Evolutionary conservation across 202 grass and related monocot species (phyloP).

Genomic region (Carex arenaria): DNA sequence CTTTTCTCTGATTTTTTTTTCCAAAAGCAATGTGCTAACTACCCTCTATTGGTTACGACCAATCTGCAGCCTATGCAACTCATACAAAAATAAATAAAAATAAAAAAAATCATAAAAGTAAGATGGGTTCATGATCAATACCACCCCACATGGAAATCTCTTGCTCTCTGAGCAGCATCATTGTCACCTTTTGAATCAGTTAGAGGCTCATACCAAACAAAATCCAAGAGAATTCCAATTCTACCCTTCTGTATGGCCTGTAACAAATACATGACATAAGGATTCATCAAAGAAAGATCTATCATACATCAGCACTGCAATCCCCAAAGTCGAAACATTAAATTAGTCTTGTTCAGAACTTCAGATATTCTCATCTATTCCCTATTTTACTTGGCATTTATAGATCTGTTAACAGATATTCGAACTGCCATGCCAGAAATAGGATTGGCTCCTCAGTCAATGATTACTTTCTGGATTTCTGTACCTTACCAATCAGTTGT

Average conservation of each 20-base stretch:
- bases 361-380: not conserved
- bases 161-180: slow-evolving; percentile 63
- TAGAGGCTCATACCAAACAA: slow-evolving; percentile 74
- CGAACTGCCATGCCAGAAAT: not conserved
- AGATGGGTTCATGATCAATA: slow-evolving; percentile 27
- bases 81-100: not conserved
- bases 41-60: not conserved
- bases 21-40: not conserved
- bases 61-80: not conserved
- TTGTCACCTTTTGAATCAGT: slow-evolving; percentile 42
- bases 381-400: not conserved
- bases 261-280: not conserved
- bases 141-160: slow-evolving; percentile 87
- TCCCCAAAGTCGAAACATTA: not conserved
- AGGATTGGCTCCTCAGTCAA: not conserved
- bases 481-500: not conserved
- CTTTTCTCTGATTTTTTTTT: not conserved
- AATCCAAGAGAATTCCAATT: slow-evolving; percentile 80
- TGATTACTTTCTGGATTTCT: not conserved
- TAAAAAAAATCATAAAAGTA: slow-evolving; percentile 6
- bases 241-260: slow-evolving; percentile 61
- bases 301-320: not conserved
- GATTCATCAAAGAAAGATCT: not conserved
- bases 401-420: not conserved
- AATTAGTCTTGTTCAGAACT: not conserved